These are phyloP conservation scores for Gynochthodes officinalis DNA, from an alignment of 257 asterid species.

Conservation along the genomic window DNA sequence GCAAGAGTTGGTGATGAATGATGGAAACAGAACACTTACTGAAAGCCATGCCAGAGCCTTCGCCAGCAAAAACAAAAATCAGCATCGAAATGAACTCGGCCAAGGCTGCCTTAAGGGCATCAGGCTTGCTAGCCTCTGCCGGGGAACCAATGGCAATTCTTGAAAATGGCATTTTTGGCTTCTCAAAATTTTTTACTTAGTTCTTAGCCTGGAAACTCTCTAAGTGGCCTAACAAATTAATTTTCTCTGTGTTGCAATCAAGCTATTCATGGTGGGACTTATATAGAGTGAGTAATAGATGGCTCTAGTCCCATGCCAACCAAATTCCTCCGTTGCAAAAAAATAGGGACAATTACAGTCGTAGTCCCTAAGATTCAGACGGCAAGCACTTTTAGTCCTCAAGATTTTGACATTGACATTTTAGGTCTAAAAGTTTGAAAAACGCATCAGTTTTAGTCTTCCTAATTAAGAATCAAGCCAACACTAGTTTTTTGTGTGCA, in stretches of 20 bases:
- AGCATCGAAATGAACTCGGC: constrained; percentile 85
- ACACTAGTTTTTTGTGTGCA: no score
- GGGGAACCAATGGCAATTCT: constrained; percentile 57
- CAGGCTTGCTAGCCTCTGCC: constrained; percentile 65
- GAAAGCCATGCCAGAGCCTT: constrained; percentile 90
- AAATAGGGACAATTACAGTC: not conserved
- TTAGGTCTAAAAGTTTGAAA: no score
- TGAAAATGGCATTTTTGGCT: constrained; percentile 53
- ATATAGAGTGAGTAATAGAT: constrained; percentile 9
- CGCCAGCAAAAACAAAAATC: constrained; percentile 78
- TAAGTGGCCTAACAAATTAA: not conserved
- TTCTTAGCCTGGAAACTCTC: constrained; percentile 1
- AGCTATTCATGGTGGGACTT: not conserved
- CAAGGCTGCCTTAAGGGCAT: constrained; percentile 65
- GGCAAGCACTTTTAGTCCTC: no score
- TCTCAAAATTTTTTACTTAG: not conserved
- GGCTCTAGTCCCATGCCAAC: not conserved
- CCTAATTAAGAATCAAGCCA: no score
- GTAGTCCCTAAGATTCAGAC: no score
- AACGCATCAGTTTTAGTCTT: no score
- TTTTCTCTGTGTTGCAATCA: not conserved
- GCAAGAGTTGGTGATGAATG: no score
- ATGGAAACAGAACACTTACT: constrained; percentile 36
- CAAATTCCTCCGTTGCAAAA: not conserved
- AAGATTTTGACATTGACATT: no score